These are phyloP conservation scores for Eucalyptus cloeziana DNA, from an alignment of 345 rosid species.

Conservation along the genomic window DNA sequence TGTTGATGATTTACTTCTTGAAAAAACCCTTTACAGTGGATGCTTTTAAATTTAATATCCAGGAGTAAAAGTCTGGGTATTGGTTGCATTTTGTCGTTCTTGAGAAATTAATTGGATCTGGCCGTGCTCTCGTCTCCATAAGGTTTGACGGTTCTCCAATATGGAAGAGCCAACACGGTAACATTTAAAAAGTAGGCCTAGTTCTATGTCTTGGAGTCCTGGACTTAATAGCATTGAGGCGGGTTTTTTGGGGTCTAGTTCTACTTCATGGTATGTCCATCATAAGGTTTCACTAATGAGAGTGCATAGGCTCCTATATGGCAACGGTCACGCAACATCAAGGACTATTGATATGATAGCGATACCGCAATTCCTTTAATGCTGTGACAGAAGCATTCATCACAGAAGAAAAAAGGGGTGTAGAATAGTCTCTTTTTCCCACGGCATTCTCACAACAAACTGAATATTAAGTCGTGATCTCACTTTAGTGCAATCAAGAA, in stretches of 20 bases:
- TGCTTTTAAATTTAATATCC: background rate
- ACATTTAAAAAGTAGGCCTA: background rate
- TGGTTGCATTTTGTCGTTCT: background rate
- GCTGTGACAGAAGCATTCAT: background rate
- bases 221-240: background rate
- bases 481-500: background rate
- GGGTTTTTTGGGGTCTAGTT: background rate
- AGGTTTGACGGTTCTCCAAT: background rate
- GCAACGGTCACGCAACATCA: background rate
- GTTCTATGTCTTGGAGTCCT: background rate
- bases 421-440: background rate
- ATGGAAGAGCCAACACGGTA: background rate
- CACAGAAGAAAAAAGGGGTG: background rate
- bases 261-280: background rate
- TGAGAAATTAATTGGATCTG: background rate
- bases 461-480: background rate
- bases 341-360: background rate
- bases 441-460: background rate
- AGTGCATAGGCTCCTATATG: background rate
- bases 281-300: background rate
- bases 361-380: background rate
- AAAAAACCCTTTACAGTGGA: background rate
- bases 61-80: background rate
- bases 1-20: background rate
- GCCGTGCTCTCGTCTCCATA: background rate